These are phyloP conservation scores for Salisapilia sapeloensis DNA, from an alignment of 352 stramenopile genomes.

Conservation along the genomic window DNA sequence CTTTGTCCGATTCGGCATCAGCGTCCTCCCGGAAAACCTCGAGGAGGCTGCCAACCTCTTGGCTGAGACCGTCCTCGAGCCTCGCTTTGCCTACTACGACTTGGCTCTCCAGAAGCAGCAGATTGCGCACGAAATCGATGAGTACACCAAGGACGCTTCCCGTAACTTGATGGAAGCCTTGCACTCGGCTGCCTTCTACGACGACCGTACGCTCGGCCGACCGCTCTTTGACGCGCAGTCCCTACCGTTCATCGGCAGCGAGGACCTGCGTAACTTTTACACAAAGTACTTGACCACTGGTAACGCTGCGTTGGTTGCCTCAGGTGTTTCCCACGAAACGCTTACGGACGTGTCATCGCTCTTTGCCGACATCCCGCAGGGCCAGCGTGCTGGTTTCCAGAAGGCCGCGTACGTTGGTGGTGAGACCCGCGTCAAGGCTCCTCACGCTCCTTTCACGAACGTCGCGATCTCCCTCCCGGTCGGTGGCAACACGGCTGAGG, in stretches of 20 bases:
- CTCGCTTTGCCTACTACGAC: constrained; percentile 67
- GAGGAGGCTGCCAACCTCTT: constrained; percentile 52
- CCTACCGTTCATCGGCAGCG: constrained; percentile 21
- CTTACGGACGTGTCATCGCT: constrained; percentile 37
- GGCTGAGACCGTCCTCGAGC: constrained; percentile 57
- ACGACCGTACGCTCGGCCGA: constrained; percentile 53
- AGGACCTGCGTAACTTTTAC: constrained; percentile 39
- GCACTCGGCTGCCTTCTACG: constrained; percentile 67
- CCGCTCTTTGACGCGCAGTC: constrained; percentile 29
- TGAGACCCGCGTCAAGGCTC: constrained; percentile 57
- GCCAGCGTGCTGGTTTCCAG: constrained; percentile 5
- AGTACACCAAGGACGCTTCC: constrained; percentile 15
- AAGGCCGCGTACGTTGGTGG: constrained; percentile 48
- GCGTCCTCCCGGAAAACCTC: constrained; percentile 48
- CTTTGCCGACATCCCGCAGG: constrained; percentile 27
- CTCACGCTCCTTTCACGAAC: constrained; percentile 33
- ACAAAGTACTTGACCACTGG: constrained; percentile 48
- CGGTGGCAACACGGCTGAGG: constrained; percentile 20
- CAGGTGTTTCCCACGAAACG: constrained; percentile 36
- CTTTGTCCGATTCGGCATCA: constrained; percentile 66
- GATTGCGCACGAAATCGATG: constrained; percentile 30
- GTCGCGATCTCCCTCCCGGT: constrained; percentile 55
- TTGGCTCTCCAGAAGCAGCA: constrained; percentile 55
- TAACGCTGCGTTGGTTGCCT: constrained; percentile 38
- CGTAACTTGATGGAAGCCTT: constrained; percentile 35